These are phyloP conservation scores for Aschersonia sp. DNA, from an alignment of 2,329 filamentous ascomycete genomes.

Conservation along the genomic window DNA sequence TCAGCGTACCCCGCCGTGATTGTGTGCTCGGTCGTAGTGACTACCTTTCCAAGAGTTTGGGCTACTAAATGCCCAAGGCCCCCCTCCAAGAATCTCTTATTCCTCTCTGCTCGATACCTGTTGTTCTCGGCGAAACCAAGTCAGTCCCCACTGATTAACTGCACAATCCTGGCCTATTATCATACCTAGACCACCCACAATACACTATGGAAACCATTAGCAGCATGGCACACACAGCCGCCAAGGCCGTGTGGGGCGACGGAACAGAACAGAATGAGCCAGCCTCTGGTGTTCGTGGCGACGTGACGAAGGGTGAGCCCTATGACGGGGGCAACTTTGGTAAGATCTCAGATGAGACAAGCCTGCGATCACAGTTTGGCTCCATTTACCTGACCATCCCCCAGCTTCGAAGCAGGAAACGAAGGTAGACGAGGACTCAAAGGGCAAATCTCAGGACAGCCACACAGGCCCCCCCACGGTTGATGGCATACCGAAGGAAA, in stretches of 20 bases:
- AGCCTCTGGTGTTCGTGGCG: constrained; percentile 53
- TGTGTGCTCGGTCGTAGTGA: background rate
- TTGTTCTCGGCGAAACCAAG: no score
- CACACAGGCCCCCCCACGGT: no score
- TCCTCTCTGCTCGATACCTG: no score
- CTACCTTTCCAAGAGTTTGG: no score
- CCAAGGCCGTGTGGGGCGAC: constrained; percentile 27
- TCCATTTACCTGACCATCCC: background rate
- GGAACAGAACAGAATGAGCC: constrained; percentile 42
- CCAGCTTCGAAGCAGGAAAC: no score
- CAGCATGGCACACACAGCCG: constrained; percentile 29
- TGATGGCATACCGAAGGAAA: no score
- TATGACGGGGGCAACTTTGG: constrained; percentile 68
- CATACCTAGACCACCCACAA: background rate
- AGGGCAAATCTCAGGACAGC: no score
- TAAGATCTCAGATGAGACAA: constrained; percentile 12
- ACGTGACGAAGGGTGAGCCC: constrained; percentile 54
- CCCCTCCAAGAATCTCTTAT: no score
- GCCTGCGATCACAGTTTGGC: background rate
- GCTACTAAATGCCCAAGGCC: no score
- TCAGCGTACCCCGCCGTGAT: background rate
- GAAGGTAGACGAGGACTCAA: no score
- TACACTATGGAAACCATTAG: constrained; percentile 48
- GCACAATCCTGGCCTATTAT: background rate
- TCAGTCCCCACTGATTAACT: background rate